Evolutionary conservation across 1,284 basidiomycete species (phyloP), one percentile per base, ranked within the genome.

Genomic region (Austroboletus niveus): DNA sequence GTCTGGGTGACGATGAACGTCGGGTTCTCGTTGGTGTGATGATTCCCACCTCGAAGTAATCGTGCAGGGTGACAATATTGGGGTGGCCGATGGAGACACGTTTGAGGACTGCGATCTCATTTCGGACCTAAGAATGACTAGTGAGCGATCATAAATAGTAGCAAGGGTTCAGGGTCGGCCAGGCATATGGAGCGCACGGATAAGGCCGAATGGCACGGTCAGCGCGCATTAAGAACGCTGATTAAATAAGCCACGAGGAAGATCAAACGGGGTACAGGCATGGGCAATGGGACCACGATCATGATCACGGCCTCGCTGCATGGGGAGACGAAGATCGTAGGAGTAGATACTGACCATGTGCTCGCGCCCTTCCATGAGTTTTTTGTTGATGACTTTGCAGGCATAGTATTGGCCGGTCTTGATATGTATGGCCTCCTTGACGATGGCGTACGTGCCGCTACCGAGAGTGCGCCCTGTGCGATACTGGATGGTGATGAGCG

Each of bases 331-430:
- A 52, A 46, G 35, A 14, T 27, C 20, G 40, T 47, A 44, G 38
- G 24, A 44, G 39, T 31, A 40, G 31, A 9, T 39, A 38, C 56
- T 48, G 42, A 90, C 92, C 91, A 93, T 92, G 69, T 92, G 84
- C 73, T 93, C 91, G 57, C 91, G 77, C 14, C 92, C 92, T 72
- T 92, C 91, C 92, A 99, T 96, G 61, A 99, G 86, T 70, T 95
- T 93, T 80, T 98, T 99, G 83, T 96, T 90, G 72, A 92, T 91
- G 63, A 93, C 91, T 71, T 94, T 94, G 79, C 92, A 94, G n/a
- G 91, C 92, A 76, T 87, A 94, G 71, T 89, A 80, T 58, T 82
- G 77, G 55, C 92, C 85, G 0, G 94, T 96, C 72, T 89, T 87
- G 77, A 98, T 91, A 67, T 98, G 95, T 14, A 98, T 93, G 42